Conservation (phyloP, 306 rosid genomes). For the Fagus sylvatica region DNA sequence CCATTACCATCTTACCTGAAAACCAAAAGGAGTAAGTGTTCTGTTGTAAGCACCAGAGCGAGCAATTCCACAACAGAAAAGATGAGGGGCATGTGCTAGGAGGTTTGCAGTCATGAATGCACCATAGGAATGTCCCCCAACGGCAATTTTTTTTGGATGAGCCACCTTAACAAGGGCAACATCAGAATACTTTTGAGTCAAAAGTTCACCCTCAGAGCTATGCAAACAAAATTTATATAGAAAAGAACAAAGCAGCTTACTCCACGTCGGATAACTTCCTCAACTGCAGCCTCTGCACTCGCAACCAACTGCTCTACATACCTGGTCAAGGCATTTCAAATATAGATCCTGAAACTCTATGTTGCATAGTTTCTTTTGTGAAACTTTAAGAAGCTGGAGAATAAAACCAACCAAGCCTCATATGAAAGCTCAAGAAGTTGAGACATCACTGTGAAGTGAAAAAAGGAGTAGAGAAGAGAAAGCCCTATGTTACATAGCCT, state of each 20-base stretch:
- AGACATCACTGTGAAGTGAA: conserved; percentile 15
- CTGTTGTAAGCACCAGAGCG: conserved; percentile 99
- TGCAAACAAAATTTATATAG: conserved; percentile 4
- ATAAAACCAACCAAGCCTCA: conserved; percentile 23
- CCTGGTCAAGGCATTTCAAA: conserved; percentile 42
- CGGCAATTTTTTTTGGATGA: conserved; percentile 86
- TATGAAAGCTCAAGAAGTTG: conserved; percentile 24
- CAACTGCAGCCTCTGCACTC: conserved; percentile 97
- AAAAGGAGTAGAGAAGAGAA: conserved; percentile 16
- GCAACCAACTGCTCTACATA: conserved; percentile 93
- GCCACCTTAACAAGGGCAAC: conserved; percentile 64
- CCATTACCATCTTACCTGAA: conserved; percentile 60
- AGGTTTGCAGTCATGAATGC: conserved; percentile 99
- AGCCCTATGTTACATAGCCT: background rate
- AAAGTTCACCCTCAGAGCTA: conserved; percentile 11
- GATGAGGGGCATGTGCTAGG: conserved; percentile 96
- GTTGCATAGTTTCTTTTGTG: conserved; percentile 3
- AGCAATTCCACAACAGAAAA: conserved; percentile 96
- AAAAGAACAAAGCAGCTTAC: conserved; percentile 49
- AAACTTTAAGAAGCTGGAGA: conserved; percentile 13
- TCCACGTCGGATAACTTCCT: conserved; percentile 86
- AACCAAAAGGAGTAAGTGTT: conserved; percentile 97
- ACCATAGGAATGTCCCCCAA: conserved; percentile 99
- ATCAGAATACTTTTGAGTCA: conserved; percentile 19
- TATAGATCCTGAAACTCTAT: conserved; percentile 21